phyloP scores from a whole-genome alignment of 202 grass and related monocot genomes.

The Carex sylvatica region DNA sequence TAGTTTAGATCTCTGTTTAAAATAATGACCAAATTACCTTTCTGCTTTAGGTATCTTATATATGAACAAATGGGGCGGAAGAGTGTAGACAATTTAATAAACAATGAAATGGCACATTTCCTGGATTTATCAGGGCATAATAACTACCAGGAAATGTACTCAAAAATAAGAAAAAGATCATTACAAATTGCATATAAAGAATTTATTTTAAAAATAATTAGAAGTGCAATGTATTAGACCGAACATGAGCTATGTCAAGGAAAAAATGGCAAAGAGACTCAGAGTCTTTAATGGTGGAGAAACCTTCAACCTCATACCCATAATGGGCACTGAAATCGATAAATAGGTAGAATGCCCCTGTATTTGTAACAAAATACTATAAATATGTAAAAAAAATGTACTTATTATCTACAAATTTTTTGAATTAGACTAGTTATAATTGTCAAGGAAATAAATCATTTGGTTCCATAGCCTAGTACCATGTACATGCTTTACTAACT shows the following conservation, averaged over 20 bases:
- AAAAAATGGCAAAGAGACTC: slow-evolving; percentile 80
- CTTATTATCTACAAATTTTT: background rate
- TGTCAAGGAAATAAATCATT: background rate
- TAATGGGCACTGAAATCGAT: slow-evolving; percentile 90
- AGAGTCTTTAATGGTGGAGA: slow-evolving; percentile 60
- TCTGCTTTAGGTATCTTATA: background rate
- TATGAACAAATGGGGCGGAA: background rate
- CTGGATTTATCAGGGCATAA: background rate
- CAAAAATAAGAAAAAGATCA: background rate
- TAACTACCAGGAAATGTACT: background rate
- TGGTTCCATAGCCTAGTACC: background rate
- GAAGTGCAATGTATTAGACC: background rate
- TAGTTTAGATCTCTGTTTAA: background rate
- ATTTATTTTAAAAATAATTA: slow-evolving; percentile 10
- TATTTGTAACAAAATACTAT: slow-evolving; percentile 27
- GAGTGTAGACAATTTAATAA: background rate
- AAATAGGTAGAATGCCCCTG: slow-evolving; percentile 94
- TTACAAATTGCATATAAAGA: background rate
- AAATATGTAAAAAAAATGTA: background rate
- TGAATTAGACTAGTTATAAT: background rate
- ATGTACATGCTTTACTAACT: background rate
- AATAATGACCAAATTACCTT: background rate
- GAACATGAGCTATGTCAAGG: slow-evolving; percentile 74
- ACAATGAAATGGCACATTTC: background rate
- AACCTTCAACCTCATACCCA: slow-evolving; percentile 75